phyloP scores from a whole-genome alignment of 768 basidiomycete species.

The Russula foetens region DNA sequence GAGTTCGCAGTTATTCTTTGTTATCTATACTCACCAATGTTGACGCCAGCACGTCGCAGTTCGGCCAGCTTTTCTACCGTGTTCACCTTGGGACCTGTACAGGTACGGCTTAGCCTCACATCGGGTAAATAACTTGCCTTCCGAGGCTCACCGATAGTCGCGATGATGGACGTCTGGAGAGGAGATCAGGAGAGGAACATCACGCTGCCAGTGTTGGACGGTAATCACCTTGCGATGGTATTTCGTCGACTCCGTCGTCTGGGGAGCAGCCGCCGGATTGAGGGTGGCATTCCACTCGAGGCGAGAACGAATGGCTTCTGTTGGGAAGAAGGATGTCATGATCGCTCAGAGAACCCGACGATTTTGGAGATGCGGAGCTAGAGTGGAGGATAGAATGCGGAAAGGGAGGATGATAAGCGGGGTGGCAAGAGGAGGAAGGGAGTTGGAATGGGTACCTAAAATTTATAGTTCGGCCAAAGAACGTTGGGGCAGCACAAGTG shows the following conservation, averaged over 20 bases:
- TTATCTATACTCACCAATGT: constrained; percentile 70
- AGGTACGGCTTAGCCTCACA: constrained; percentile 11
- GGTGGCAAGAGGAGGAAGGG: neutral
- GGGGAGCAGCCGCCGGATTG: constrained; percentile 60
- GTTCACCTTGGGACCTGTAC: constrained; percentile 88
- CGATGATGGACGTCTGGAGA: constrained; percentile 91
- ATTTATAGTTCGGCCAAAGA: constrained; percentile 1
- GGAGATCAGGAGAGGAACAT: neutral
- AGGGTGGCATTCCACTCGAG: constrained; percentile 90
- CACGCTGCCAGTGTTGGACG: neutral
- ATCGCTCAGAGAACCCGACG: neutral
- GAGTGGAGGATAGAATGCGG: neutral
- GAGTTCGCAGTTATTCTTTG: neutral
- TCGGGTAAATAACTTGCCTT: neutral
- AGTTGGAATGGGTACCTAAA: neutral
- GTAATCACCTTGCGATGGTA: constrained; percentile 77
- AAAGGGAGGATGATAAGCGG: neutral
- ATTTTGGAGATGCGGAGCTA: neutral
- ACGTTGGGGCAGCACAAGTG: constrained; percentile 3
- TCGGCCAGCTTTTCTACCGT: constrained; percentile 77
- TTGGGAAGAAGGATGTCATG: constrained; percentile 19
- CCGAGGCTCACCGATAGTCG: constrained; percentile 76
- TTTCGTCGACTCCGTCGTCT: constrained; percentile 73
- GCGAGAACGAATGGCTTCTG: constrained; percentile 51
- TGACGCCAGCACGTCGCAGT: constrained; percentile 88